phyloP scores from a whole-genome alignment of 176 grass and related monocot species.

The Bolboschoenus planiculmis region DNA sequence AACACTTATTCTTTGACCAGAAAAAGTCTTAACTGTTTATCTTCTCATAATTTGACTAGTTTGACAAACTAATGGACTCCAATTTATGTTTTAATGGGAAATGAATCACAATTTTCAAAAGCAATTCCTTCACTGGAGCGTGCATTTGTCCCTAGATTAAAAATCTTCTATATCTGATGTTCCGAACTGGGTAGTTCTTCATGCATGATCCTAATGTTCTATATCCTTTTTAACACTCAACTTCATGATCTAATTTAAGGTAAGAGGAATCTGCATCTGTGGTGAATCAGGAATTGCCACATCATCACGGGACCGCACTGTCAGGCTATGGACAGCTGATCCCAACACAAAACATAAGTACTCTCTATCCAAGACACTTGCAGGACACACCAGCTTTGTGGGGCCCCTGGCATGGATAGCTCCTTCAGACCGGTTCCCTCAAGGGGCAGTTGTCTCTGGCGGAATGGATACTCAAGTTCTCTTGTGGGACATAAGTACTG shows the following conservation, averaged over 20 bases:
- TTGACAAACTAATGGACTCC: not conserved
- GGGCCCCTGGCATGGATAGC: slow-evolving; percentile 79
- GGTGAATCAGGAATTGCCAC: slow-evolving; percentile 74
- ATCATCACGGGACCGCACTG: slow-evolving; percentile 71
- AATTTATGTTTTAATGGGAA: not conserved
- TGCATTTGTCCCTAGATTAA: not conserved
- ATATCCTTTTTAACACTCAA: not conserved
- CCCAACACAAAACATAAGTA: slow-evolving; percentile 47
- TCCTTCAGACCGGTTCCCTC: slow-evolving; percentile 53
- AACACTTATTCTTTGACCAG: not conserved
- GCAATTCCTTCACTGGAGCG: not conserved
- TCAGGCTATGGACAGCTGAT: slow-evolving; percentile 57
- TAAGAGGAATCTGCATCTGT: slow-evolving; percentile 86
- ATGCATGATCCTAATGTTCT: not conserved
- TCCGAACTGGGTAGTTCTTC: not conserved
- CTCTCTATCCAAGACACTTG: slow-evolving; percentile 63
- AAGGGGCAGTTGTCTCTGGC: slow-evolving; percentile 83
- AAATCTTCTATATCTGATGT: not conserved
- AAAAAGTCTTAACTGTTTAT: not conserved
- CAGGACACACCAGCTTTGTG: slow-evolving; percentile 81
- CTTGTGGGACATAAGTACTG: slow-evolving; percentile 61
- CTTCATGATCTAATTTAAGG: slow-evolving; percentile 33
- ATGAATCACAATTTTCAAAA: not conserved
- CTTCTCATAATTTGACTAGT: not conserved
- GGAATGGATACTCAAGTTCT: slow-evolving; percentile 84